These are phyloP conservation scores for Monosporascus sp. DNA, from an alignment of 2,329 filamentous ascomycete genomes.

Conservation along the genomic window DNA sequence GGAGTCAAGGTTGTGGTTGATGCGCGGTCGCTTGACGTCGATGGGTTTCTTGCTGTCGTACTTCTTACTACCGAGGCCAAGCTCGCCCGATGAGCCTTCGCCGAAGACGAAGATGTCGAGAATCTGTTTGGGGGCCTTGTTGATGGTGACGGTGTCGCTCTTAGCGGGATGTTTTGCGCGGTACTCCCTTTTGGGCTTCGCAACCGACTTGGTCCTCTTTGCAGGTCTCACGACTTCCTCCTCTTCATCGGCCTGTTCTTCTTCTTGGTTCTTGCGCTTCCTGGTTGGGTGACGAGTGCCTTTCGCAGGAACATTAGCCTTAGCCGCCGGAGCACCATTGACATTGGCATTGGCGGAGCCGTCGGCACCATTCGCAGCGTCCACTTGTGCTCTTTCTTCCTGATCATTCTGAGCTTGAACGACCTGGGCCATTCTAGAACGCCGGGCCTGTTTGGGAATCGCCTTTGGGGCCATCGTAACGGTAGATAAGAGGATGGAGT, in stretches of 20 bases:
- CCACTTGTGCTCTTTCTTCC: background rate
- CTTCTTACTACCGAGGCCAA: conserved; percentile 60
- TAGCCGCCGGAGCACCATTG: conserved; percentile 4
- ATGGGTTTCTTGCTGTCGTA: conserved; percentile 41
- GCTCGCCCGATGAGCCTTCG: conserved; percentile 53
- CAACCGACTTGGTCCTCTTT: conserved; percentile 11
- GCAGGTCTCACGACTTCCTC: background rate
- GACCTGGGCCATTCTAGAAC: background rate
- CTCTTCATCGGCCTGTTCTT: background rate
- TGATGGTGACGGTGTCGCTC: conserved; percentile 7
- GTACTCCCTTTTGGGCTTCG: conserved; percentile 12
- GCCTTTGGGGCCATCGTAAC: background rate
- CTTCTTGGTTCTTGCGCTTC: conserved; percentile 8
- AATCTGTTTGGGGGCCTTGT: conserved; percentile 15
- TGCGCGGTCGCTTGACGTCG: conserved; percentile 63
- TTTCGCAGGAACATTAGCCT: conserved; percentile 4
- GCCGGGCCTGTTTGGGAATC: background rate
- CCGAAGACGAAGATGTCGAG: conserved; percentile 53
- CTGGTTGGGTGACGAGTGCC: conserved; percentile 12
- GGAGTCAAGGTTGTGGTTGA: conserved; percentile 54
- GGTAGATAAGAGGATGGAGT: background rate
- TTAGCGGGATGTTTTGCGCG: too few species aligned
- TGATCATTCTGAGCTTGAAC: background rate
- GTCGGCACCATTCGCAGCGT: background rate
- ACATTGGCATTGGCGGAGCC: conserved; percentile 1